Percentiles rank a stretch among this genome's conserved stretches.
Evolutionary conservation across 768 basidiomycete genomes (phyloP).

Genomic region (Coprinopsis strossmayeri): DNA sequence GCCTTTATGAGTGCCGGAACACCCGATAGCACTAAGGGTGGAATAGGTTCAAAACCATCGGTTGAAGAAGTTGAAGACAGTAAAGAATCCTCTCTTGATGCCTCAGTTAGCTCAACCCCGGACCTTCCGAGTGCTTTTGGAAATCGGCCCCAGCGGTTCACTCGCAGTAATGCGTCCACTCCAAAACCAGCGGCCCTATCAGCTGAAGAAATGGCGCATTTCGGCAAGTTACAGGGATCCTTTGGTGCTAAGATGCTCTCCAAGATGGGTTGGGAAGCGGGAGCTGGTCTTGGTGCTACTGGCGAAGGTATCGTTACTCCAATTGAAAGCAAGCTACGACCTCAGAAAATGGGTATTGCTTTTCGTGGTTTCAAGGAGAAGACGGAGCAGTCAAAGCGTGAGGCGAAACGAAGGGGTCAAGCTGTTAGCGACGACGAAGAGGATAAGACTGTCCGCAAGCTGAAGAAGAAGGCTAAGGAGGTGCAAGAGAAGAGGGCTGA

Average conservation of each 20-base stretch:
- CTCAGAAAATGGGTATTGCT: constrained; percentile 83
- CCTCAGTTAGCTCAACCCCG: constrained; percentile 18
- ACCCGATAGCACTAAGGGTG: constrained; percentile 24
- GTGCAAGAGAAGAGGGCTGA: constrained; percentile 60
- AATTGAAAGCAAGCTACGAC: constrained; percentile 78
- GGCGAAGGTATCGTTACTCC: constrained; percentile 86
- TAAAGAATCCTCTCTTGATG: constrained; percentile 5
- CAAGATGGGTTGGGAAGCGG: constrained; percentile 94
- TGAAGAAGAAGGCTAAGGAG: constrained; percentile 48
- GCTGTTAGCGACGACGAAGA: constrained; percentile 69
- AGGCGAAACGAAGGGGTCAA: constrained; percentile 72
- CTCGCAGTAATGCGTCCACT: constrained; percentile 43
- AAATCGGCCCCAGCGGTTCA: constrained; percentile 32
- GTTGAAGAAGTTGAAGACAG: constrained; percentile 1
- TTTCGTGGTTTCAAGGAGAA: constrained; percentile 85
- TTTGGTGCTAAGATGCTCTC: constrained; percentile 87
- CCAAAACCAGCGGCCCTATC: constrained; percentile 50
- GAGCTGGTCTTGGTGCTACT: constrained; percentile 64
- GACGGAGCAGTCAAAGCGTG: constrained; percentile 76
- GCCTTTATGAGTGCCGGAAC: constrained; percentile 5
- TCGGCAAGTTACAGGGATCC: constrained; percentile 66
- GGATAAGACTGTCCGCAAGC: constrained; percentile 38
- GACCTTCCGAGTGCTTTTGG: constrained; percentile 38
- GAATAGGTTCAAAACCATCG: constrained; percentile 26
- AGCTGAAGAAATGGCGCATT: constrained; percentile 69